Conservation (phyloP, 371 early-diverging fungal genomes). For the Dinochytrium kinnereticum region DNA sequence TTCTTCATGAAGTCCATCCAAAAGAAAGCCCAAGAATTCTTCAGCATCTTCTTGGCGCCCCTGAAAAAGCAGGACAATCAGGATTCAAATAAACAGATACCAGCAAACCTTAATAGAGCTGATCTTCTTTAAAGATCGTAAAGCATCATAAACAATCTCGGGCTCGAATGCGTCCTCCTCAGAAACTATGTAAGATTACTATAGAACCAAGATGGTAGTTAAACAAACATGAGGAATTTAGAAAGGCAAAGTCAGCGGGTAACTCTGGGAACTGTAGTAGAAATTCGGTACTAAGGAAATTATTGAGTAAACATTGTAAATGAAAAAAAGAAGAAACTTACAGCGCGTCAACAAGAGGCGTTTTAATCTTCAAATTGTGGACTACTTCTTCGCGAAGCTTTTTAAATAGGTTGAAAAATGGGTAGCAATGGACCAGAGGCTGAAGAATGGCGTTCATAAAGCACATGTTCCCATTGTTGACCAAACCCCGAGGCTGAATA, state of each 20-base stretch:
- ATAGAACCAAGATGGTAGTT: conserved; percentile 3
- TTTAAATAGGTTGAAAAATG: conserved; percentile 84
- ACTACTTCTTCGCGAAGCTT: conserved; percentile 41
- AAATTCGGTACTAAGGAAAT: conserved; percentile 67
- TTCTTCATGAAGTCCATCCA: conserved; percentile 96
- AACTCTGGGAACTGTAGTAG: conserved; percentile 72
- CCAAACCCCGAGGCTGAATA: conserved; percentile 87
- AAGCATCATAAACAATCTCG: conserved; percentile 89
- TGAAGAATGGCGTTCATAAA: conserved; percentile 96
- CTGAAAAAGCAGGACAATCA: conserved; percentile 30
- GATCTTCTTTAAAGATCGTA: conserved; percentile 77
- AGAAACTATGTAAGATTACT: conserved; percentile 12
- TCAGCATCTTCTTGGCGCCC: conserved; percentile 98
- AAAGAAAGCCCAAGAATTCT: conserved; percentile 90
- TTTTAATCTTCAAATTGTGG: conserved; percentile 68
- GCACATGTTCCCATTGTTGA: conserved; percentile 96
- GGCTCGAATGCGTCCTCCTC: conserved; percentile 76
- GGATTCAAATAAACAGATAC: not conserved
- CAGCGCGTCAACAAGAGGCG: conserved; percentile 85
- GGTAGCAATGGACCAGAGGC: conserved; percentile 84
- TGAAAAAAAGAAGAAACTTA: conserved; percentile 47
- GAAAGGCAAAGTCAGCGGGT: not conserved
- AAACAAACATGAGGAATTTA: conserved; percentile 20
- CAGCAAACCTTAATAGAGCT: conserved; percentile 69
- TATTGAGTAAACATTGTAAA: not conserved